phyloP scores from a whole-genome alignment of 768 basidiomycete species.

The Suillus paluster region DNA sequence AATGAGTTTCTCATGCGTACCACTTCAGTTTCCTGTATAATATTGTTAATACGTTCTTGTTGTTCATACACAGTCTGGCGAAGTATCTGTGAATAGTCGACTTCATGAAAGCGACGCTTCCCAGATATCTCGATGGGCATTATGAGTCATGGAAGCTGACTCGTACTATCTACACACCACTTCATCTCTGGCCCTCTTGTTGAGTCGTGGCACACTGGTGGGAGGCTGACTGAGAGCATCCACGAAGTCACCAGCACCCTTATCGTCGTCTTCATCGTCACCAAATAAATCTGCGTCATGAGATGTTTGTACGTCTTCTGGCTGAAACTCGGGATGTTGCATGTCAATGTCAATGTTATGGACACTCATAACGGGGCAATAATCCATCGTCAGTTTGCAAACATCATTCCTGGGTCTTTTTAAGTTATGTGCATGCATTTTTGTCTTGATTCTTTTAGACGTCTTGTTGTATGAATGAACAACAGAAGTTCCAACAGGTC shows the following conservation, averaged over 20 bases:
- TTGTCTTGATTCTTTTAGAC: not conserved
- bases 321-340: not conserved
- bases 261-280: not conserved
- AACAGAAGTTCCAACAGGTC: not conserved
- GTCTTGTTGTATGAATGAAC: not conserved
- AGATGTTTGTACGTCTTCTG: constrained; percentile 4
- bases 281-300: not conserved
- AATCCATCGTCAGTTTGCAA: not conserved
- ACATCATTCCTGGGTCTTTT: not conserved
- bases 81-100: constrained; percentile 1
- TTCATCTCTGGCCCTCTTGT: not conserved
- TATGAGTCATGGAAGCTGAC: not conserved
- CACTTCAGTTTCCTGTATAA: not conserved
- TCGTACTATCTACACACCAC: not conserved
- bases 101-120: constrained; percentile 7
- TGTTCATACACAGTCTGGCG: not conserved
- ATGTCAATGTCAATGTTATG: not conserved
- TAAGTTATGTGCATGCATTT: too few relatives aligned
- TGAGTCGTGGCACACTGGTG: too few relatives aligned
- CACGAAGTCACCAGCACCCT: not conserved
- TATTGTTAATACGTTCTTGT: not conserved
- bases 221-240: not conserved
- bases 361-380: not conserved
- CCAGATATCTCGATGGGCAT: not conserved
- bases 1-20: too few relatives aligned